These are phyloP conservation scores for Sarocladium brachiariae DNA, from an alignment of 2,329 filamentous ascomycete species.

Conservation along the genomic window DNA sequence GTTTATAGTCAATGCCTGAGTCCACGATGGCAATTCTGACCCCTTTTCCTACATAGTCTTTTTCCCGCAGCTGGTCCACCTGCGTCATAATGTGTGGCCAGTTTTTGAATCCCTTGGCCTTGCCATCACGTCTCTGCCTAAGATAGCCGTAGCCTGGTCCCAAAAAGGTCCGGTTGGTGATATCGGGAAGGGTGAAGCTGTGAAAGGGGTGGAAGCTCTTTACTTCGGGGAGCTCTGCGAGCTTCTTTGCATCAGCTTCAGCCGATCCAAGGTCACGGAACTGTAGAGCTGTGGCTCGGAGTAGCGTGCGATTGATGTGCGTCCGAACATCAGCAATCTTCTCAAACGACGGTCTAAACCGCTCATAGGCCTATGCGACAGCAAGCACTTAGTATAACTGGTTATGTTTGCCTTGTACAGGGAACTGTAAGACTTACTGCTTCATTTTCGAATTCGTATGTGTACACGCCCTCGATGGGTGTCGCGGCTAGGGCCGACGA, in stretches of 20 bases:
- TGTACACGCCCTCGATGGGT: slow-evolving; percentile 13
- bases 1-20: slow-evolving; percentile 50
- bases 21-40: slow-evolving; percentile 48
- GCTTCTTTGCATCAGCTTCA: slow-evolving; percentile 32
- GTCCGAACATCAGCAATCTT: slow-evolving; percentile 36
- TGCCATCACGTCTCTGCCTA: slow-evolving; percentile 15
- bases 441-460: slow-evolving; percentile 33
- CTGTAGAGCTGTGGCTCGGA: slow-evolving; percentile 48
- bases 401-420: no score
- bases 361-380: slow-evolving; percentile 29
- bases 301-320: slow-evolving; percentile 42
- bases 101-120: slow-evolving; percentile 28
- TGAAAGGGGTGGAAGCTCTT: slow-evolving; percentile 43
- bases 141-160: slow-evolving; percentile 11
- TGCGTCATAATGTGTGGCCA: slow-evolving; percentile 50
- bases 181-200: slow-evolving; percentile 36
- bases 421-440: slow-evolving; percentile 28
- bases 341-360: slow-evolving; percentile 30
- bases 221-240: slow-evolving; percentile 36
- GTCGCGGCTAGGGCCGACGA: no score
- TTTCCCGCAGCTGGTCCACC: slow-evolving; percentile 42
- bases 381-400: background rate
- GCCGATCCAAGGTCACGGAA: slow-evolving; percentile 40
- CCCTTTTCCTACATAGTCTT: slow-evolving; percentile 42
- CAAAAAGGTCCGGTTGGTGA: slow-evolving; percentile 32